These are phyloP conservation scores for Tuber calosporum DNA, from an alignment of 495 filamentous ascomycete genomes.

Conservation along the genomic window DNA sequence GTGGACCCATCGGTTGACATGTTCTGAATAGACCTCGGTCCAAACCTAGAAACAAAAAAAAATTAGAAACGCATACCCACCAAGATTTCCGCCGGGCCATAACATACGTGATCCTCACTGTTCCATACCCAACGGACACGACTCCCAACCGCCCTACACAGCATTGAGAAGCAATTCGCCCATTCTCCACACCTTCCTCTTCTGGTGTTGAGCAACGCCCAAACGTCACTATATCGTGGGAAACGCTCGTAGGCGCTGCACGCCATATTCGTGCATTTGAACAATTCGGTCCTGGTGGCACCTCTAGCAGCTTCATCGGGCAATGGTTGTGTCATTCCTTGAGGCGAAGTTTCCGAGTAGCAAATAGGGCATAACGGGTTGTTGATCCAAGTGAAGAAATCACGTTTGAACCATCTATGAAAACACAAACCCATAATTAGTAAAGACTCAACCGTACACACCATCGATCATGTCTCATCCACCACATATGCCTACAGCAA, in stretches of 20 bases:
- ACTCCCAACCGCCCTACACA: slow-evolving; percentile 83
- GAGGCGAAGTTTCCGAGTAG: slow-evolving; percentile 69
- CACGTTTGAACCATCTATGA: slow-evolving; percentile 83
- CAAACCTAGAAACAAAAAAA: slow-evolving; percentile 52
- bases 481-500: background rate
- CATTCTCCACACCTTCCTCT: slow-evolving; percentile 87
- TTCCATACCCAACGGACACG: slow-evolving; percentile 99
- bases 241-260: slow-evolving; percentile 81
- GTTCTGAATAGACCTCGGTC: slow-evolving; percentile 95
- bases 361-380: slow-evolving; percentile 82
- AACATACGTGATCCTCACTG: slow-evolving; percentile 67
- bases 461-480: background rate
- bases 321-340: slow-evolving; percentile 72
- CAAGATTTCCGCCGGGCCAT: background rate
- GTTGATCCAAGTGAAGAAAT: slow-evolving; percentile 95
- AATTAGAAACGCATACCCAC: background rate
- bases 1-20: slow-evolving; percentile 91
- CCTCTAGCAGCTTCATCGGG: slow-evolving; percentile 84
- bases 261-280: slow-evolving; percentile 61
- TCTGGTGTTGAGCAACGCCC: slow-evolving; percentile 78
- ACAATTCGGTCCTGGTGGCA: slow-evolving; percentile 79
- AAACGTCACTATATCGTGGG: slow-evolving; percentile 91
- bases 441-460: slow-evolving; percentile 6
- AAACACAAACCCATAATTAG: slow-evolving; percentile 37
- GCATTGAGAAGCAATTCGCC: slow-evolving; percentile 98